Percentiles rank a stretch among this genome's conserved stretches.
These are phyloP conservation scores for Immersiella caudata DNA, from an alignment of 495 filamentous ascomycete species.

Conservation along the genomic window DNA sequence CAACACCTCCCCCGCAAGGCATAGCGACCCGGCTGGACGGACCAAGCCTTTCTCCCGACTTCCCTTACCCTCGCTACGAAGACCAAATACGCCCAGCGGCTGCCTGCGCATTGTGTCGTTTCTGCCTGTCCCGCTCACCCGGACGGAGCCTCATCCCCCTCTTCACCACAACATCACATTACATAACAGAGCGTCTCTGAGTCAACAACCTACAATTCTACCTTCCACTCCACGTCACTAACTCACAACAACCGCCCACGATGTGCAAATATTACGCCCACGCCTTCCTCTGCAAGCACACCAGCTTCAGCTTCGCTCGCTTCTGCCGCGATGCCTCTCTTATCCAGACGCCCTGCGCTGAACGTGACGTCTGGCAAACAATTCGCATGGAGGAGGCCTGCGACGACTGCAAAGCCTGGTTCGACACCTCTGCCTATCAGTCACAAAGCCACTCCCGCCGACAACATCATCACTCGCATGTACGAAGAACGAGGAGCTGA, in stretches of 20 bases:
- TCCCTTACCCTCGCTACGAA: neutral
- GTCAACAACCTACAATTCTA: neutral
- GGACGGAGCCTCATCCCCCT: constrained; percentile 7
- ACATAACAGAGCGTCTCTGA: neutral
- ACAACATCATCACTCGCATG: constrained; percentile 2
- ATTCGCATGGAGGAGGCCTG: constrained; percentile 37
- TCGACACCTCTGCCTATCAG: constrained; percentile 39
- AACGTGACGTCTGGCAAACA: constrained; percentile 38
- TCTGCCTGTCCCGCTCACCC: neutral
- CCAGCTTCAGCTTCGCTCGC: constrained; percentile 31
- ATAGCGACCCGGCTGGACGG: neutral
- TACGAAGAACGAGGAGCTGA: constrained; percentile 3
- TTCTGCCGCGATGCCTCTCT: constrained; percentile 34
- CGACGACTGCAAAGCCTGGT: constrained; percentile 46
- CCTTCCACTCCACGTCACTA: neutral
- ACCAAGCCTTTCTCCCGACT: neutral
- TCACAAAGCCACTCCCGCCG: neutral
- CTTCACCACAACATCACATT: neutral
- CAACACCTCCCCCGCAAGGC: neutral
- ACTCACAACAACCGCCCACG: constrained; percentile 10
- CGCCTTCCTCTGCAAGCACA: constrained; percentile 35
- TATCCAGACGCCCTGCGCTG: constrained; percentile 36
- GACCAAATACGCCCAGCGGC: neutral
- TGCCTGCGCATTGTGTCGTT: neutral
- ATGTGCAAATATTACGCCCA: constrained; percentile 45